Base-by-base conservation (phyloP, 371 early-diverging fungal genomes). In the Parasitella parasitica region DNA sequence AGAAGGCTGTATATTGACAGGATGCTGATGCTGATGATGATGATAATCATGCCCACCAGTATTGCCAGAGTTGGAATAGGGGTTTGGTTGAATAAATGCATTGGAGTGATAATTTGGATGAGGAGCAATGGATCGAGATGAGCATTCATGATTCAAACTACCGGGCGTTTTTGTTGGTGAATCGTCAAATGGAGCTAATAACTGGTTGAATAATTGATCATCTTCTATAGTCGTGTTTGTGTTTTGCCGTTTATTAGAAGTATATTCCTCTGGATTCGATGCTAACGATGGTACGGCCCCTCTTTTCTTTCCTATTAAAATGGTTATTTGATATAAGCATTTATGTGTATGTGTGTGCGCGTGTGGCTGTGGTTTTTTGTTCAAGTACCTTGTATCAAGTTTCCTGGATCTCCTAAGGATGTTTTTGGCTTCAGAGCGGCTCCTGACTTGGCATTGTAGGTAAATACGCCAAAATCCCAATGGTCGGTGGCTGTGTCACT, bases 381-480 rank as follows among this genome's bases (percentile, higher is more conserved):
- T 11, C 22, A 43, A 20, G 43, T 43, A 22, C 43, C 43, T 43
- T 43, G 18, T 22, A 43, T 7, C 2, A 20, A 20, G 22, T 22
- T 22, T 43, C 11, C 12, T 18, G 20, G 7, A 4, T n/a, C 41
- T 41, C 18, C 41, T 22, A 22, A 18, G 18, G 41, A 18, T 43
- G 22, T 22, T 43, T 38, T 16, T 38, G 15, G 16, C 7, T n/a
- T 38, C 7, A 6, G 6, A 20, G 20, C 2, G 22, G 18, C 43
- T 43, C 43, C 43, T 43, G 43, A 43, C 12, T 43, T 41, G 13
- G 46, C 43, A 6, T 32, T 43, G 22, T 65, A 65, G 5, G 65
- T 59, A 39, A 65, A 65, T 3, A 54, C 50, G 13, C 65, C 65
- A 55, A 65, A 54, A 54, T 54, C 54, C 59, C 60, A 65, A 50